Percentiles rank a stretch among this genome's conserved stretches.
Conservation (phyloP, 495 filamentous ascomycete species). For the Viridothelium virens region DNA sequence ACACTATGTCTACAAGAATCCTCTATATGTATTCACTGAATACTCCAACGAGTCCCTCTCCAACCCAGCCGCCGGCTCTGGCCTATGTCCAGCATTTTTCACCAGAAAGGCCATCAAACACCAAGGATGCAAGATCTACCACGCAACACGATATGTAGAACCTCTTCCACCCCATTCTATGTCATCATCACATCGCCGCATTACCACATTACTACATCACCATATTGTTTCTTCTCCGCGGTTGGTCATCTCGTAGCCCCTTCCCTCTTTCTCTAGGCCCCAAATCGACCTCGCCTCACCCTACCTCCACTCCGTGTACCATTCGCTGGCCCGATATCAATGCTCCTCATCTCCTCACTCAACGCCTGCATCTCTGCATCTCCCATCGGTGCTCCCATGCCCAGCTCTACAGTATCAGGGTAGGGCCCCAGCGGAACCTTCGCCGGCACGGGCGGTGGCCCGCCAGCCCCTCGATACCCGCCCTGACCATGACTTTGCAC, state of each 20-base stretch:
- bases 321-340: constrained; percentile 60
- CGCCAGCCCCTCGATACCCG: neutral
- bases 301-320: constrained; percentile 8
- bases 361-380: constrained; percentile 50
- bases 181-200: neutral
- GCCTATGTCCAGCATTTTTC: too few relatives aligned
- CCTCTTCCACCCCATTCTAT: neutral
- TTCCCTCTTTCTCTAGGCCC: neutral
- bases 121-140: neutral
- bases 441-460: constrained; percentile 60
- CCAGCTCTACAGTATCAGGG: constrained; percentile 17
- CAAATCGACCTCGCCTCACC: constrained; percentile 1
- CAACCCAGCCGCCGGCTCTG: too few relatives aligned
- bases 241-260: too few relatives aligned
- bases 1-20: too few relatives aligned
- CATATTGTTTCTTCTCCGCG: too few relatives aligned
- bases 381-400: neutral
- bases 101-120: neutral
- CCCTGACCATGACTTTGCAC: too few relatives aligned
- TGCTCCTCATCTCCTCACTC: constrained; percentile 70
- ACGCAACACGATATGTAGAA: neutral
- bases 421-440: constrained; percentile 54
- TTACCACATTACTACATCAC: too few relatives aligned
- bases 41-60: too few relatives aligned
- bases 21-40: too few relatives aligned